Conservation (phyloP, 2,329 filamentous ascomycete genomes). For the Amesomyces nigricolor region DNA sequence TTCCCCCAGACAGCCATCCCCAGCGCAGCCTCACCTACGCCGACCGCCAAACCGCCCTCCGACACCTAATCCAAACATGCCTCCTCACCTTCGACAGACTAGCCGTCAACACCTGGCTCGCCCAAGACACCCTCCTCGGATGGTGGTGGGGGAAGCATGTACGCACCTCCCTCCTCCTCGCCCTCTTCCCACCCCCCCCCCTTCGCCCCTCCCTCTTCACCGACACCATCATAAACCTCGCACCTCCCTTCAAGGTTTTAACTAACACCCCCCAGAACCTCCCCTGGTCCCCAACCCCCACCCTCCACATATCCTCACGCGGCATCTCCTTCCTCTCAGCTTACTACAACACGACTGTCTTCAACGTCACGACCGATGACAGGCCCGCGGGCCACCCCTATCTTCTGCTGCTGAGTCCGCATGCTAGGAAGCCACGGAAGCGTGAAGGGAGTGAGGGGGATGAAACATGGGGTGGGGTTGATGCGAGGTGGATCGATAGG, state of each 20-base stretch:
- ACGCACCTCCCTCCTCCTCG: slow-evolving; percentile 1
- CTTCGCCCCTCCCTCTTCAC: too few species aligned
- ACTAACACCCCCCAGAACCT: slow-evolving; percentile 29
- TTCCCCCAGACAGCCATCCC: neutral
- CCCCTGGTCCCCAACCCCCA: slow-evolving; percentile 69
- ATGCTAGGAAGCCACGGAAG: slow-evolving; percentile 30
- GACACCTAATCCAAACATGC: slow-evolving; percentile 65
- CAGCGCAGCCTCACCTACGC: neutral
- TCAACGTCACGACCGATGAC: slow-evolving; percentile 38
- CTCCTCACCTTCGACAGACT: slow-evolving; percentile 60
- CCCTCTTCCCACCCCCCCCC: too few species aligned
- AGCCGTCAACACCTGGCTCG: slow-evolving; percentile 72
- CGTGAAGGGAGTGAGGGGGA: slow-evolving; percentile 31
- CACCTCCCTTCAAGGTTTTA: neutral
- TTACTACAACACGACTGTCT: slow-evolving; percentile 57
- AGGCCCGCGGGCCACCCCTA: slow-evolving; percentile 39
- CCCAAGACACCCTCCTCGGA: slow-evolving; percentile 75
- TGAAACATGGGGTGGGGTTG: slow-evolving; percentile 37
- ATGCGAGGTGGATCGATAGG: slow-evolving; percentile 46
- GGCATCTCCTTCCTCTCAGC: slow-evolving; percentile 62
- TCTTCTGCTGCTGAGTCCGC: slow-evolving; percentile 45
- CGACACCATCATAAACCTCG: too few species aligned
- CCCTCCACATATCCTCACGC: slow-evolving; percentile 64
- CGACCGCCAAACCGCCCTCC: slow-evolving; percentile 40
- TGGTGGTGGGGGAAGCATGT: slow-evolving; percentile 75